Percentiles rank a stretch among this genome's conserved stretches.
Conservation (phyloP, 345 rosid species). For the Zanthoxylum bungeanum region DNA sequence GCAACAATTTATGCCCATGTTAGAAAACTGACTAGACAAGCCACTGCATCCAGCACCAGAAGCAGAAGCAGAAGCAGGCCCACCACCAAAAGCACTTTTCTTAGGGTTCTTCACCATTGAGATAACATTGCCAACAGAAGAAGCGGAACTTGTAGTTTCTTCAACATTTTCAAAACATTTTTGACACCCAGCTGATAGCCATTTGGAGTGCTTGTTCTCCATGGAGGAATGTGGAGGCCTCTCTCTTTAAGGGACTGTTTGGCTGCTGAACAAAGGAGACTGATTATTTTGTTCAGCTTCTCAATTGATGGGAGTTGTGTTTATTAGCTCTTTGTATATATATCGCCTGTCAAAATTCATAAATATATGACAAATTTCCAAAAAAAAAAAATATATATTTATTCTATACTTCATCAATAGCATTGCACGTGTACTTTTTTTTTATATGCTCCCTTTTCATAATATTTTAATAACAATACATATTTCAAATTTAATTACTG, state of each 20-base stretch:
- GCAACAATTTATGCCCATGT: constrained; percentile 44
- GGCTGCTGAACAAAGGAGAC: constrained; percentile 47
- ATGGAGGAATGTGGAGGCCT: constrained; percentile 60
- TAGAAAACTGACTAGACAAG: constrained; percentile 45
- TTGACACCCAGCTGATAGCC: constrained; percentile 26
- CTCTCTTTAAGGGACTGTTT: constrained; percentile 43
- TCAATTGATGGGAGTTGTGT: constrained; percentile 39
- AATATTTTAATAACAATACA: too few species aligned
- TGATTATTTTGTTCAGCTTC: constrained; percentile 35
- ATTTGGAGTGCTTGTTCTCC: constrained; percentile 54
- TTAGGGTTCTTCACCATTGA: constrained; percentile 21
- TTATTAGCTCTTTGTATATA: constrained; percentile 39
- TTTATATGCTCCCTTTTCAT: too few species aligned
- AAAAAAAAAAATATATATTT: too few species aligned
- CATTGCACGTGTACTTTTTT: too few species aligned
- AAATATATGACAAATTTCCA: too few species aligned
- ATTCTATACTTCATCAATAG: too few species aligned
- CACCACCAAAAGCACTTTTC: constrained; percentile 23
- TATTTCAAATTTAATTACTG: too few species aligned
- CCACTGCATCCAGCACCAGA: constrained; percentile 10
- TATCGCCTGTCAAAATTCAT: too few species aligned
- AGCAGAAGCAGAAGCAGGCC: too few species aligned
- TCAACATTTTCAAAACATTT: background rate
- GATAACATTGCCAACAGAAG: background rate
- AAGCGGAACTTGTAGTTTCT: background rate